Evolutionary conservation across 306 rosid genomes (phyloP), one percentile per base, ranked within the genome.

Genomic region (Vigna angularis): DNA sequence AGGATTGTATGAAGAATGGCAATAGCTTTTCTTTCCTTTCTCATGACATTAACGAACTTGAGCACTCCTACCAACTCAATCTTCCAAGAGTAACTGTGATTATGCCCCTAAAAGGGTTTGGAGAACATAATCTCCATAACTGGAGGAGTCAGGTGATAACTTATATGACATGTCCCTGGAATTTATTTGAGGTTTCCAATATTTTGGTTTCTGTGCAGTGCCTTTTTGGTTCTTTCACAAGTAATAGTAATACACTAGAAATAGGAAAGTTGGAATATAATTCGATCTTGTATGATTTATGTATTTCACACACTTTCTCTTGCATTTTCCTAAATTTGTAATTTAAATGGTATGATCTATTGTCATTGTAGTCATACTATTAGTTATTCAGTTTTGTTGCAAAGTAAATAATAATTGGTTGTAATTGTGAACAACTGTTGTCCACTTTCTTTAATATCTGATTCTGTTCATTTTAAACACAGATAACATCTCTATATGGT

Each of bases 41-140:
- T 85, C 93, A 86, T 24, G 92, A 91, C 84, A 85, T 93, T 42
- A 85, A 79, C 62, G 91, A 93, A 76, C 98, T 96, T 49, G 97
- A 96, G 86, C 99, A 96, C 87, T 81, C 86, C 72, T 78, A 85
- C 86, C 99, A 96, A 91, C 85, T 87, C 87, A 88, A 86, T 75
- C 89, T 91, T 72, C 98, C 96, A 20, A 83, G 91, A 77, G 99
- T 96, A 61, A 73, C 98, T 9, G 85, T 96, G 79, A 87, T 96
- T 66, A 93, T 96, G 99, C 99, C 98, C 53, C 83, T 93, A 71
- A 96, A 96, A 83, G 98, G 99, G 50, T 96, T 90, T 86, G 99
- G 98, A 80, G 99, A 91, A 83, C 97, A 96, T 86, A 96, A 96
- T 83, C 87, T 93, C 49, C 96, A 89, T 78, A 96, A 96, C 44